Evolutionary conservation across 768 basidiomycete species (phyloP).

Genomic region (Mycena olivaceomarginata): DNA sequence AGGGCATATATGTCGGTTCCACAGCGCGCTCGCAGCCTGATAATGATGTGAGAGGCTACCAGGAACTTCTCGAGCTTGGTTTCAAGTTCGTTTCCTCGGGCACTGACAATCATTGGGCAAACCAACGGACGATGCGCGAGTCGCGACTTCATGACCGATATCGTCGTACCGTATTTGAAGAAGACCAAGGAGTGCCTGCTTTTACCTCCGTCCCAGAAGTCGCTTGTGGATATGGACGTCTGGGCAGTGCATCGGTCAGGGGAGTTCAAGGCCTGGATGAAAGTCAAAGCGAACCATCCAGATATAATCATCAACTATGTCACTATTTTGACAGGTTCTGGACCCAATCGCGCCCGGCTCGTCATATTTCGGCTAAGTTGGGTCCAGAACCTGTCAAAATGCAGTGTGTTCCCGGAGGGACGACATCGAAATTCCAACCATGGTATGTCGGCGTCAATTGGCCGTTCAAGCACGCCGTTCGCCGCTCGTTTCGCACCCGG

Average conservation of each 20-base stretch:
- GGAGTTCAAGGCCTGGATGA: conserved; percentile 51
- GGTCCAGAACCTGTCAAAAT: too few relatives aligned
- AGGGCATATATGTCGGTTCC: conserved; percentile 56
- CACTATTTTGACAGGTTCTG: conserved; percentile 29
- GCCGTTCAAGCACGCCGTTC: conserved; percentile 57
- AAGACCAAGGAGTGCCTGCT: conserved; percentile 19
- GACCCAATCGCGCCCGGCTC: too few relatives aligned
- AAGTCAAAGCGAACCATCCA: too few relatives aligned
- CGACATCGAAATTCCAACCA: conserved; percentile 56
- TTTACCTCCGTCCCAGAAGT: conserved; percentile 41
- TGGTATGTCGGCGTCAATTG: conserved; percentile 62
- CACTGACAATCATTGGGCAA: conserved; percentile 52
- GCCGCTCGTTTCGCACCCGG: conserved; percentile 42
- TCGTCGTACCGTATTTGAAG: conserved; percentile 49
- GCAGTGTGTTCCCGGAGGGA: conserved; percentile 50
- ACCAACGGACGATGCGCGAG: conserved; percentile 46
- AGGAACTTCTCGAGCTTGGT: conserved; percentile 44
- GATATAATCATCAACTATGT: conserved; percentile 50
- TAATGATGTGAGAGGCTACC: conserved; percentile 34
- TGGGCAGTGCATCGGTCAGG: conserved; percentile 60
- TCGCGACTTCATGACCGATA: conserved; percentile 47
- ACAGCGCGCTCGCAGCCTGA: conserved; percentile 50
- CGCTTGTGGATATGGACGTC: conserved; percentile 50
- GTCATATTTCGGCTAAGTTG: too few relatives aligned
- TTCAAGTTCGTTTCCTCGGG: conserved; percentile 47